phyloP scores from a whole-genome alignment of 2,329 filamentous ascomycete species.

The Coleophoma cylindrospora region DNA sequence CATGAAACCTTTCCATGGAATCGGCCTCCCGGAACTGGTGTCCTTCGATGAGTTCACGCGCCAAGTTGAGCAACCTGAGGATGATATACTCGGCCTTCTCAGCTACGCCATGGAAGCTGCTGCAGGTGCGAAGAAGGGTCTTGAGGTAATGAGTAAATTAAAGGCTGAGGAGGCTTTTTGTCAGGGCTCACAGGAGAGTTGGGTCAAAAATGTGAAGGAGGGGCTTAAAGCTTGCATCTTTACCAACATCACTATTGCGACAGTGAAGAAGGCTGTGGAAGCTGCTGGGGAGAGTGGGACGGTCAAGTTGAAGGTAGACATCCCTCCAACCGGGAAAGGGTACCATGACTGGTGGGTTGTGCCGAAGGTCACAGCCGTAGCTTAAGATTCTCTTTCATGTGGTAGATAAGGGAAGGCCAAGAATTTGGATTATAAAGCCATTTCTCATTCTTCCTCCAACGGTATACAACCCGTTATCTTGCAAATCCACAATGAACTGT shows the following conservation, averaged over 20 bases:
- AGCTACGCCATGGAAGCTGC: constrained; percentile 27
- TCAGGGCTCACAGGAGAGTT: constrained; percentile 53
- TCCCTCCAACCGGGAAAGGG: constrained; percentile 45
- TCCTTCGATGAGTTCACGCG: constrained; percentile 46
- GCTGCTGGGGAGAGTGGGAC: constrained; percentile 21
- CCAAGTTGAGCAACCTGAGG: constrained; percentile 36
- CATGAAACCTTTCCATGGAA: constrained; percentile 63
- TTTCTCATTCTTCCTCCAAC: no score
- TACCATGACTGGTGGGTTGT: constrained; percentile 65
- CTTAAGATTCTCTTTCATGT: not conserved
- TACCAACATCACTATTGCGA: constrained; percentile 58
- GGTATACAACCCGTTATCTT: no score
- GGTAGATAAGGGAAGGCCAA: no score
- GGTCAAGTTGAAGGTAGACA: constrained; percentile 39
- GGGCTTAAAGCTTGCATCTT: constrained; percentile 67
- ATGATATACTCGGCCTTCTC: constrained; percentile 24
- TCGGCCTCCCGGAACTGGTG: constrained; percentile 54
- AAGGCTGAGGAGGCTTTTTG: constrained; percentile 47
- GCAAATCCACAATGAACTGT: no score
- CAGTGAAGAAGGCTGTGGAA: constrained; percentile 51
- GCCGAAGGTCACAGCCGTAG: constrained; percentile 30
- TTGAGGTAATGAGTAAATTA: constrained; percentile 51
- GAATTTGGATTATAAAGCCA: no score
- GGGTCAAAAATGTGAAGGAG: constrained; percentile 54
- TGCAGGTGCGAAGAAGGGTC: constrained; percentile 40